Evolutionary conservation across 1,284 basidiomycete species (phyloP).

Genomic region (Pholiota adiposa): DNA sequence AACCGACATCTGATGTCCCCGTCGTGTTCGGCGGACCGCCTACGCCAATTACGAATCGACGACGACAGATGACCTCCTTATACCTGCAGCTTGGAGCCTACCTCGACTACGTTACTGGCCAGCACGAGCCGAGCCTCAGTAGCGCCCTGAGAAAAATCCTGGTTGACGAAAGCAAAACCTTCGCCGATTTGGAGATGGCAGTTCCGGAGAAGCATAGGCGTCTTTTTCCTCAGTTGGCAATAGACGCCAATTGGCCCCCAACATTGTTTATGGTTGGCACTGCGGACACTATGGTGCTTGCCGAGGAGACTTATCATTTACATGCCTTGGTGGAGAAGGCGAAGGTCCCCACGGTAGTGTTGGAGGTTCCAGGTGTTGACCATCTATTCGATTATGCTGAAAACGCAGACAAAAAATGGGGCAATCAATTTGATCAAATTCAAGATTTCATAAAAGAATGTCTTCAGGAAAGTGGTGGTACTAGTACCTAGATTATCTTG

Average conservation of each 20-base stretch:
- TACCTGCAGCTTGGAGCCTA: conserved; percentile 62
- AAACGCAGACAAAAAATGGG: conserved; percentile 42
- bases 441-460: conserved; percentile 12
- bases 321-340: conserved; percentile 38
- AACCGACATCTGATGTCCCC: conserved; percentile 45
- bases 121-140: conserved; percentile 58
- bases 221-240: conserved; percentile 58
- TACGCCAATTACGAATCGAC: conserved; percentile 46
- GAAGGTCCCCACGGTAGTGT: conserved; percentile 43
- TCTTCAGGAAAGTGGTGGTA: background rate
- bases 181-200: conserved; percentile 10
- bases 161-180: conserved; percentile 5
- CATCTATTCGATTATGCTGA: conserved; percentile 61
- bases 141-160: conserved; percentile 37
- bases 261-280: conserved; percentile 60
- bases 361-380: conserved; percentile 50
- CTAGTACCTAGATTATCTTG: background rate
- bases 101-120: conserved; percentile 65
- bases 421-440: conserved; percentile 35
- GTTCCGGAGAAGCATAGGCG: conserved; percentile 43
- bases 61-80: conserved; percentile 54
- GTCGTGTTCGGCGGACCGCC: conserved; percentile 57
- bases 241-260: conserved; percentile 51
- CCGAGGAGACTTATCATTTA: conserved; percentile 51
- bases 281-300: conserved; percentile 54